phyloP scores from a whole-genome alignment of 2,329 filamentous ascomycete genomes.

The Colletotrichum spaethianum region DNA sequence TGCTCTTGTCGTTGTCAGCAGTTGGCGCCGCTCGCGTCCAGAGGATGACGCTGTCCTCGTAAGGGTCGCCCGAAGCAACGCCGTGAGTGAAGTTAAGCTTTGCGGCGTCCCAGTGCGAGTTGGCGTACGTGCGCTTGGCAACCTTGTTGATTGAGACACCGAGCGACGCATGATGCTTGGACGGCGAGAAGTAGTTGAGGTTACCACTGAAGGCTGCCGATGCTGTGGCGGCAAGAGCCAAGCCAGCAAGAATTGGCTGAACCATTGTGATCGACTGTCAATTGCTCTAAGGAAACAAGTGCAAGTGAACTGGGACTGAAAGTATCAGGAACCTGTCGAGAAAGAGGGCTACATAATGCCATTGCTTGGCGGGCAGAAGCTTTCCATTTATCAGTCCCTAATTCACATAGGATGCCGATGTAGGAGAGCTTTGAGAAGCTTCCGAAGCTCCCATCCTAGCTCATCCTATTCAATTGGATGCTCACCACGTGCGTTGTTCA shows the following conservation, averaged over 20 bases:
- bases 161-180: constrained; percentile 72
- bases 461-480: neutral
- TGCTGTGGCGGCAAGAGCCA: constrained; percentile 18
- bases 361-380: neutral
- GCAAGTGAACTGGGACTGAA: too few relatives aligned
- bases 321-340: neutral
- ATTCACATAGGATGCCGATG: too few relatives aligned
- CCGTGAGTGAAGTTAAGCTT: constrained; percentile 76
- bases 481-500: neutral
- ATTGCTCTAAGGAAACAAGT: neutral
- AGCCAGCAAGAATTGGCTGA: neutral
- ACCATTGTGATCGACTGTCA: constrained; percentile 6
- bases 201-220: constrained; percentile 56
- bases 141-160: constrained; percentile 76
- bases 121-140: constrained; percentile 65
- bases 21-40: constrained; percentile 64
- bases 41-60: constrained; percentile 71
- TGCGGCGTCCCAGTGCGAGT: constrained; percentile 58
- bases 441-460: constrained; percentile 5
- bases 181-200: constrained; percentile 78
- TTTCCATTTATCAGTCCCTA: neutral
- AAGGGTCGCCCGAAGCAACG: constrained; percentile 65
- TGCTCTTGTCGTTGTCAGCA: constrained; percentile 61
- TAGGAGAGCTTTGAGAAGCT: neutral
- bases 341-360: neutral